Conservation (phyloP, 371 early-diverging fungal genomes). For the Mucor saturninus region DNA sequence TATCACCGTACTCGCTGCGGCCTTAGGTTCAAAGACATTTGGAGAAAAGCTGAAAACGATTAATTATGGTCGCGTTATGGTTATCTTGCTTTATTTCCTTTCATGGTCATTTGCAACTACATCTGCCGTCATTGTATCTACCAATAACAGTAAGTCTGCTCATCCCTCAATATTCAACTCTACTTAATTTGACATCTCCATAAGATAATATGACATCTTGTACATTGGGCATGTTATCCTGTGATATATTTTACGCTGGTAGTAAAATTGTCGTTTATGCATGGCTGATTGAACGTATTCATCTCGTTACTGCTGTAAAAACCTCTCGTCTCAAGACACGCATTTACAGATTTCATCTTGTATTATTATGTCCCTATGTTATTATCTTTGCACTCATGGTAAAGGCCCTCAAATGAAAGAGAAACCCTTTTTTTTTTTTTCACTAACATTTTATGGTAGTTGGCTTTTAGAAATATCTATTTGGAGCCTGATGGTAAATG, state of each 20-base stretch:
- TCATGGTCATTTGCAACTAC: slow-evolving; percentile 50
- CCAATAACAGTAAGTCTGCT: slow-evolving; percentile 42
- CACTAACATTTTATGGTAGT: slow-evolving; percentile 17
- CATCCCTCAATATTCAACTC: not conserved
- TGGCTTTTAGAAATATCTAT: slow-evolving; percentile 51
- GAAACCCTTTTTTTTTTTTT: not conserved
- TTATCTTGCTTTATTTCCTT: slow-evolving; percentile 39
- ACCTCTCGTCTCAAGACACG: slow-evolving; percentile 44
- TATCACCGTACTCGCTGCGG: slow-evolving; percentile 42
- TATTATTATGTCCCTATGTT: slow-evolving; percentile 49
- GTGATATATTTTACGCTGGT: slow-evolving; percentile 56
- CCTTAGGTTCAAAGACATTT: slow-evolving; percentile 46
- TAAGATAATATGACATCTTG: slow-evolving; percentile 51
- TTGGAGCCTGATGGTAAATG: slow-evolving; percentile 49
- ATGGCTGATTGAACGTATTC: slow-evolving; percentile 55
- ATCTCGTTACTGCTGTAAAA: slow-evolving; percentile 52
- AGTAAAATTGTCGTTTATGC: slow-evolving; percentile 55
- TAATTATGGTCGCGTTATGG: slow-evolving; percentile 47
- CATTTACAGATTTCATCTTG: slow-evolving; percentile 53
- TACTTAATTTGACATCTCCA: too few relatives aligned
- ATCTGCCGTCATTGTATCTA: slow-evolving; percentile 46
- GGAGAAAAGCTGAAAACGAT: slow-evolving; percentile 41
- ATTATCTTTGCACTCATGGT: slow-evolving; percentile 56
- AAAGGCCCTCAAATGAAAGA: not conserved
- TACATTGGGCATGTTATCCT: slow-evolving; percentile 49